A percentile compares a stretch with the other conserved stretches of the same genome.
Conservation (phyloP, 495 filamentous ascomycete species). For the Aspergillus leporis region DNA sequence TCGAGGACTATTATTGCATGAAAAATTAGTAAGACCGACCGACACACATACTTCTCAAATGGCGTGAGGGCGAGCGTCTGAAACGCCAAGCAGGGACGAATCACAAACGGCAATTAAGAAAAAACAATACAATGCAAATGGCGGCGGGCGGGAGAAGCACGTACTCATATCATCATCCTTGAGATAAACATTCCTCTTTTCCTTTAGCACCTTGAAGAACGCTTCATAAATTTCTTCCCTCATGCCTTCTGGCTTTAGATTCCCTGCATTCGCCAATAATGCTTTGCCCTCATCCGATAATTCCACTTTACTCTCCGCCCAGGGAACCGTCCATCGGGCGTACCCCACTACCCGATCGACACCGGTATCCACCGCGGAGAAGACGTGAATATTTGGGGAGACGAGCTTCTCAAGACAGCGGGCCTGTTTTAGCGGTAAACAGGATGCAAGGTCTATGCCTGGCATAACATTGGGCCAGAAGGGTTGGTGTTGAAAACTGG, state of each 20-base stretch:
- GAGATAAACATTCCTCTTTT: constrained; percentile 6
- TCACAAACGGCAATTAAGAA: neutral
- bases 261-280: neutral
- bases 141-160: neutral
- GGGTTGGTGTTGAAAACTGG: constrained; percentile 11
- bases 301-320: neutral
- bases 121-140: too few species aligned
- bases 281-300: constrained; percentile 5
- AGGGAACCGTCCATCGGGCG: constrained; percentile 19
- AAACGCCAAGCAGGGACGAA: neutral
- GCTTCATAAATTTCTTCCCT: constrained; percentile 8
- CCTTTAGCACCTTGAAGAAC: constrained; percentile 19
- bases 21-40: neutral
- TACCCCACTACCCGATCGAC: constrained; percentile 15
- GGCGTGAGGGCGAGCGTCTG: neutral
- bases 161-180: constrained; percentile 22
- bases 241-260: constrained; percentile 11
- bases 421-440: constrained; percentile 8
- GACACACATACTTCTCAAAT: neutral
- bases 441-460: neutral
- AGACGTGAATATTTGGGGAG: constrained; percentile 13
- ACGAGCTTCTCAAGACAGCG: constrained; percentile 17
- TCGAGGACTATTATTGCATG: constrained; percentile 22
- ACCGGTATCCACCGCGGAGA: constrained; percentile 9
- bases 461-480: constrained; percentile 18